Conservation (phyloP, 2,329 filamentous ascomycete species). For the Colletotrichum euphorbiae region DNA sequence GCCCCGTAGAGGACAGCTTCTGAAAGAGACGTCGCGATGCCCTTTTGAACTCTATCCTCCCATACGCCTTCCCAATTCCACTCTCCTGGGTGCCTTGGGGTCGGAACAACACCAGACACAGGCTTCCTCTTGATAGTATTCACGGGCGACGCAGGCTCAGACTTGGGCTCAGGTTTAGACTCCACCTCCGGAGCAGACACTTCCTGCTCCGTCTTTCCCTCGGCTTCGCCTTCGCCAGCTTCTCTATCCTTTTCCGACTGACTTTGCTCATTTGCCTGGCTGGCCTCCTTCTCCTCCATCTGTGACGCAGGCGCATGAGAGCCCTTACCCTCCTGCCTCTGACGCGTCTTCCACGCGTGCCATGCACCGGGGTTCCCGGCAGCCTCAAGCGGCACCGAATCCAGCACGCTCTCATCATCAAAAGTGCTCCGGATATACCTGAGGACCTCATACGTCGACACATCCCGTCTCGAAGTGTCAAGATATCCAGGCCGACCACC, state of each 20-base stretch:
- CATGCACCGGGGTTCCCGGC: constrained; percentile 92
- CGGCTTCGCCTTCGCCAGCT: not conserved
- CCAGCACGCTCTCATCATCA: constrained; percentile 79
- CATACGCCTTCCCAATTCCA: constrained; percentile 99
- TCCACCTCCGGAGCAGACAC: constrained; percentile 18
- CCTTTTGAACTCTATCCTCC: constrained; percentile 87
- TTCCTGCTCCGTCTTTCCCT: constrained; percentile 42
- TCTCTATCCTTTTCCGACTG: not conserved
- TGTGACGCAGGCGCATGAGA: not conserved
- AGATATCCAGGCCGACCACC: constrained; percentile 52
- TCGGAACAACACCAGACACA: constrained; percentile 4
- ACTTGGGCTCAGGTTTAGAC: constrained; percentile 17
- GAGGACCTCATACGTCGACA: constrained; percentile 76
- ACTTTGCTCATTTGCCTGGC: not conserved
- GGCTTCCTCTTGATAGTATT: constrained; percentile 38
- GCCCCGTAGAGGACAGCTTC: constrained; percentile 84
- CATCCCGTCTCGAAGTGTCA: constrained; percentile 55
- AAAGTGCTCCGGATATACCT: constrained; percentile 87
- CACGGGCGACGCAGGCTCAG: constrained; percentile 1
- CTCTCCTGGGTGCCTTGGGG: constrained; percentile 74
- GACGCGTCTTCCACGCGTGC: constrained; percentile 88
- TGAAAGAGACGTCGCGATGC: constrained; percentile 80
- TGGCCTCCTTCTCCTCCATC: not conserved
- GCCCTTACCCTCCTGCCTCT: constrained; percentile 33
- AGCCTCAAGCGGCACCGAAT: constrained; percentile 81